Percentiles rank a stretch among this genome's conserved stretches.
Conservation (phyloP, 768 basidiomycete species). For the Panaeolus cyanescens region DNA sequence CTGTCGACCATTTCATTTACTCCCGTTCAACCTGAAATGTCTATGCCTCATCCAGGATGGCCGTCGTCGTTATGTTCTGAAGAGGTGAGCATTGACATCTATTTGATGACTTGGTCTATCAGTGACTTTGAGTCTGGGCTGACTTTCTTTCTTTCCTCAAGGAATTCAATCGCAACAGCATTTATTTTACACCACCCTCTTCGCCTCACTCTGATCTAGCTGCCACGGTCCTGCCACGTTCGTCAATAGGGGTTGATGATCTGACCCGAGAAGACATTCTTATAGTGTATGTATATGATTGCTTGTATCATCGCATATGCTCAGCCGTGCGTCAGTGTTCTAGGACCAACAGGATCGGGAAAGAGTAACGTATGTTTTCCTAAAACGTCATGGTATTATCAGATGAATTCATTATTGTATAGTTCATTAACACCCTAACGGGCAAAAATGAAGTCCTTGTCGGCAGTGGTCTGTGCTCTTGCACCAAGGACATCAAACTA, state of each 20-base stretch:
- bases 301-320: background rate
- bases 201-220: background rate
- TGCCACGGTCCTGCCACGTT: too few species aligned
- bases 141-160: too few species aligned
- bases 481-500: slow-evolving; percentile 1
- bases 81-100: background rate
- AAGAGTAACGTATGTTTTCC: slow-evolving; percentile 13
- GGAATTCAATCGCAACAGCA: background rate
- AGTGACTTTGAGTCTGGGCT: too few species aligned
- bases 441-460: background rate
- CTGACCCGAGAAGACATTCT: background rate
- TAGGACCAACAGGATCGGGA: slow-evolving; percentile 14
- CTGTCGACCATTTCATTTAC: background rate
- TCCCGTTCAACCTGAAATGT: background rate
- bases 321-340: background rate
- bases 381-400: background rate
- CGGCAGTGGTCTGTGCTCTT: background rate
- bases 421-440: slow-evolving; percentile 6
- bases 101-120: background rate
- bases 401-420: background rate
- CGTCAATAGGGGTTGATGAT: too few species aligned
- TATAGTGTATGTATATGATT: background rate
- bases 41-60: background rate
- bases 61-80: background rate
- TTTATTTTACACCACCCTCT: background rate